Conservation (phyloP, 371 early-diverging fungal genomes). For the Mortierella sp. region DNA sequence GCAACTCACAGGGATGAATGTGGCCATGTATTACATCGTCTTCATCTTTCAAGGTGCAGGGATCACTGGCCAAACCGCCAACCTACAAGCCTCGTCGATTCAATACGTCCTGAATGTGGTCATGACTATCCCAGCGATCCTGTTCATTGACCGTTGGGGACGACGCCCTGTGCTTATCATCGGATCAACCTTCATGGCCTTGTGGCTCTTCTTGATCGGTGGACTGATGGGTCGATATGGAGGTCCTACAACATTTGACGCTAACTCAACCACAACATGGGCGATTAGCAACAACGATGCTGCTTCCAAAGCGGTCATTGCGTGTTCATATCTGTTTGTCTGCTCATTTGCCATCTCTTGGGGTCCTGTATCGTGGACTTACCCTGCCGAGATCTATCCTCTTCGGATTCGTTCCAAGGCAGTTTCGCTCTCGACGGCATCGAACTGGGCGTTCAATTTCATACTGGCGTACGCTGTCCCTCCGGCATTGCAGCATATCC, state of each 20-base stretch:
- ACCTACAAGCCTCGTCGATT: constrained; percentile 74
- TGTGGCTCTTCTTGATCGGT: constrained; percentile 59
- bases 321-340: constrained; percentile 77
- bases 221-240: constrained; percentile 58
- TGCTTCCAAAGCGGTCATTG: constrained; percentile 66
- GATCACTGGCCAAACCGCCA: constrained; percentile 59
- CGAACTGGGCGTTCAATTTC: constrained; percentile 91
- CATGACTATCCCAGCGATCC: constrained; percentile 77
- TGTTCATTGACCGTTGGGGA: constrained; percentile 80
- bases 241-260: constrained; percentile 36
- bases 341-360: constrained; percentile 85
- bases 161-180: constrained; percentile 62
- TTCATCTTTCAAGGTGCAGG: constrained; percentile 75
- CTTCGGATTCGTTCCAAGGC: constrained; percentile 84
- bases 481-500: constrained; percentile 64
- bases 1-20: constrained; percentile 80
- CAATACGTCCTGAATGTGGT: constrained; percentile 77
- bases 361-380: constrained; percentile 96
- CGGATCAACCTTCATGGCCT: constrained; percentile 67
- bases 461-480: constrained; percentile 72
- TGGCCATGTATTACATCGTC: constrained; percentile 78
- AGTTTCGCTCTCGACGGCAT: constrained; percentile 84
- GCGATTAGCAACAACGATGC: constrained; percentile 54
- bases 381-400: constrained; percentile 90
- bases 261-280: constrained; percentile 41